Evolutionary conservation across 192 early-diverging fungal species (phyloP), one percentile per base, ranked within the genome.

Genomic region (Glomus cerebriforme): DNA sequence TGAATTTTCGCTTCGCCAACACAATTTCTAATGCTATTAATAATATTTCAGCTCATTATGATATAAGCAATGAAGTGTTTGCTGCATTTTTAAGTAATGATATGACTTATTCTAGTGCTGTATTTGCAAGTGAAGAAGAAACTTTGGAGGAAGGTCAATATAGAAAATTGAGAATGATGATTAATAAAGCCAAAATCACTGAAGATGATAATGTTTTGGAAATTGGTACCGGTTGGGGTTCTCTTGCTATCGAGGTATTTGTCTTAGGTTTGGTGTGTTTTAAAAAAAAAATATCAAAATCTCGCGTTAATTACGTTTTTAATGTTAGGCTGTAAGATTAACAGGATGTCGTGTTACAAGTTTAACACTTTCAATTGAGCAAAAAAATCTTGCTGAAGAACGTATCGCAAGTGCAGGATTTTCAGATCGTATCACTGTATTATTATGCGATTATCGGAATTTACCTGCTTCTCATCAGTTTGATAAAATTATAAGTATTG

Each of bases 11-110:
- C 29, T 90, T 92, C 76, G 85, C 90, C 24, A 93, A 93, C 82
- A 89, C 91, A 1, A 79, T 92, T 67, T 73, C 85, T 35, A 92
- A 92, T 79, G 73, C 88, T 1, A 75, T 87, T 10, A 82, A 68
- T 81, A 93, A 93, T 75, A 88, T 93, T 49, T 85, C 83, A 7
- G 91, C 91, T 13, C 92, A 93, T 82, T 93, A 93, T 82, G 92
- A 93, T 77, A 84, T 93, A 64, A 90, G 89, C 54, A 92, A 93
- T 81, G 92, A 91, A 32, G 88, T 93, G 89, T 93, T 93, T 85
- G 87, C 86, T 17, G 79, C 80, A 54, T 93, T 93, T 47, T 82
- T 93, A 65, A 90, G 91, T 81, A 80, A 83, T 2, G 86, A 88
- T 35, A 92, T 92, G 91, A 92, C 87, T 17, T 93, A 93, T 84